Conservation (phyloP, 2,329 filamentous ascomycete species). For the Diaporthe sp. region DNA sequence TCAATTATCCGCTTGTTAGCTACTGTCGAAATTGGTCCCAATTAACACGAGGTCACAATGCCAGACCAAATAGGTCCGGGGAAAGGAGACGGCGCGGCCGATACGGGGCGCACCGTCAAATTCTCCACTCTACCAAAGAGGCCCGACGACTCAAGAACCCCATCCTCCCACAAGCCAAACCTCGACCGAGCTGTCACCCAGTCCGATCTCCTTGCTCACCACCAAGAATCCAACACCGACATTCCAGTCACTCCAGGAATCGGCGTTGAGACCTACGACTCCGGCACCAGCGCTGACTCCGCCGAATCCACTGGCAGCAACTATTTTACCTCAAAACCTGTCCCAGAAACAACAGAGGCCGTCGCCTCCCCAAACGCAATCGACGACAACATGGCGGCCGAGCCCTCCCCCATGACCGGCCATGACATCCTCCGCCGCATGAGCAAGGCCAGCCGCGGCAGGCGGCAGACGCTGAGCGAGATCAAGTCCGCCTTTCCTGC, state of each 20-base stretch:
- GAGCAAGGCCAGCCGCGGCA: constrained; percentile 54
- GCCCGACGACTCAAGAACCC: constrained; percentile 23
- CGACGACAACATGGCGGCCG: constrained; percentile 33
- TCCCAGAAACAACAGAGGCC: constrained; percentile 35
- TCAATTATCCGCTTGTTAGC: not conserved
- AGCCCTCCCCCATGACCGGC: constrained; percentile 43
- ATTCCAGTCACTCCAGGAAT: constrained; percentile 56
- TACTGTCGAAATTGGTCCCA: constrained; percentile 19
- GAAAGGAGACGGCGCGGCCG: constrained; percentile 33
- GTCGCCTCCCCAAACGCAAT: constrained; percentile 40
- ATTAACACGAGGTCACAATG: constrained; percentile 33
- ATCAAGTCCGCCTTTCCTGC: constrained; percentile 67
- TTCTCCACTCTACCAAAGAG: constrained; percentile 34
- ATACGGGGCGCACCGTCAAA: constrained; percentile 32
- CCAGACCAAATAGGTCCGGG: constrained; percentile 31
- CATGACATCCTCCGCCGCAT: constrained; percentile 55
- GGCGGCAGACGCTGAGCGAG: constrained; percentile 63
- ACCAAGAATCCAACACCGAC: constrained; percentile 45
- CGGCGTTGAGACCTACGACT: constrained; percentile 44
- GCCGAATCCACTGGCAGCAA: constrained; percentile 34
- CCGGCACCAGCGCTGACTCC: constrained; percentile 37
- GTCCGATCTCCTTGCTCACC: constrained; percentile 46
- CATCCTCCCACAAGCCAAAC: constrained; percentile 24
- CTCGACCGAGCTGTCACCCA: constrained; percentile 35
- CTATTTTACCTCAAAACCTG: constrained; percentile 44